Evolutionary conservation across 2,329 filamentous ascomycete species (phyloP), one percentile per base, ranked within the genome.

Genomic region (Sclerotinia sclerotiorum): DNA sequence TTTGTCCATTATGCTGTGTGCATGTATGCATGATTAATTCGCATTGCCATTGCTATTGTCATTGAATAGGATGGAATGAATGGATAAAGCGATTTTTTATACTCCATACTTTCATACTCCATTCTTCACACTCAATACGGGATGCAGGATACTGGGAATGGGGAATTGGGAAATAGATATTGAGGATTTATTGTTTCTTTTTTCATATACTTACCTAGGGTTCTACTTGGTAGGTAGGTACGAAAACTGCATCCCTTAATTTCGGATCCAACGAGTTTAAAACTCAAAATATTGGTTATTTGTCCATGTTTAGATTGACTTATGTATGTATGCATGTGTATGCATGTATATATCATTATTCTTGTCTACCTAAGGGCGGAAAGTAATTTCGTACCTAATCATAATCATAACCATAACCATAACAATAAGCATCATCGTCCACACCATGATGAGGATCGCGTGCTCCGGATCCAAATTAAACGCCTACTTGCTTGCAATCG

Each of bases 281-380:
- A 42, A 7, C 10, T 10, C 35, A 8, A 35, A 35, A 10, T 35
- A 10, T 2, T 29, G 29, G 29, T 1, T 42, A 15, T 42, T 15
- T 0, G 39, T 42, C 17, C 39, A 42, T 42, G 39, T 15, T 42
- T 42, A 15, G 39, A 15, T 42, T 42, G 13, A 42, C 13, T 42
- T 42, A 13, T 49, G 21, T 49, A n/a, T 49, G 21, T 48, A 19
- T 57, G n/a, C 13, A n/a, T 57, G 13, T 57, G 13, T 57, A 44
- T 42, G n/a, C 42, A 57, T 19, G 46, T 62, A 52, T 63, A 39
- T 62, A 62, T 63, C 60, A 63, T 63, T 63, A 51, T 51, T 63
- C 46, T 63, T 35, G 10, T 63, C 60, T 63, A 63, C 46, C 29
- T 62, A 51, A 8, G 35, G 21, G 54, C 54, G 32, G 32, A 56